These are phyloP conservation scores for Pogostemon cablin DNA, from an alignment of 257 asterid genomes.

Conservation along the genomic window DNA sequence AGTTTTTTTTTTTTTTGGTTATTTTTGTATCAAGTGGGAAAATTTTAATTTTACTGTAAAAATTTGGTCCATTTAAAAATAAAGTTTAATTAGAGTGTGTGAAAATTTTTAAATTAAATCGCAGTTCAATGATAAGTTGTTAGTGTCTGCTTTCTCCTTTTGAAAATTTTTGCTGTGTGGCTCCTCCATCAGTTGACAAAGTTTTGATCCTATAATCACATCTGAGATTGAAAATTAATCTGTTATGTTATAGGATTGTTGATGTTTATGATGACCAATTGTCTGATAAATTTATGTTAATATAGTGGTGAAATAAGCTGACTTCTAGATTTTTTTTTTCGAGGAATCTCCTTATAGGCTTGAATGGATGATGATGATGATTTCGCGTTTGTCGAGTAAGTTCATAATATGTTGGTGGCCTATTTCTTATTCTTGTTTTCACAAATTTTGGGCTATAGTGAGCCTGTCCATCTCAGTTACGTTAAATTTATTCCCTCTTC, in stretches of 20 bases:
- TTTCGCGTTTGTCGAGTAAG: slow-evolving; percentile 73
- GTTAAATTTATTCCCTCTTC: slow-evolving; percentile 7
- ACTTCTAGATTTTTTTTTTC: not conserved
- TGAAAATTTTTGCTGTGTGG: too few relatives aligned
- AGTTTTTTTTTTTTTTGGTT: too few relatives aligned
- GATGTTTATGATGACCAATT: not conserved
- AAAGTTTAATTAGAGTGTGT: too few relatives aligned
- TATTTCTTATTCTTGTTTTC: too few relatives aligned
- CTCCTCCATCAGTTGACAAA: not conserved
- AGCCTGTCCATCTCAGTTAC: not conserved
- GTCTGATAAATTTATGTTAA: not conserved
- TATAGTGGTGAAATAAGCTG: slow-evolving; percentile 15
- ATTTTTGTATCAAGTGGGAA: too few relatives aligned
- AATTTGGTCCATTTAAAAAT: too few relatives aligned
- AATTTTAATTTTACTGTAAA: too few relatives aligned
- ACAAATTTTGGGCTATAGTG: not conserved
- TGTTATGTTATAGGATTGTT: not conserved
- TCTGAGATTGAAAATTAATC: not conserved
- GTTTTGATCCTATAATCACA: slow-evolving; percentile 15
- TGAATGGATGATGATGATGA: slow-evolving; percentile 63
- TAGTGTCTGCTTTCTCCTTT: too few relatives aligned
- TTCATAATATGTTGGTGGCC: not conserved
- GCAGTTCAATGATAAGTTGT: too few relatives aligned
- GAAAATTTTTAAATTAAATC: too few relatives aligned
- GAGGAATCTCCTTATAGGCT: slow-evolving; percentile 27